These are phyloP conservation scores for Vitellaria paradoxa DNA, from an alignment of 179 eudicot genomes.

Conservation along the genomic window DNA sequence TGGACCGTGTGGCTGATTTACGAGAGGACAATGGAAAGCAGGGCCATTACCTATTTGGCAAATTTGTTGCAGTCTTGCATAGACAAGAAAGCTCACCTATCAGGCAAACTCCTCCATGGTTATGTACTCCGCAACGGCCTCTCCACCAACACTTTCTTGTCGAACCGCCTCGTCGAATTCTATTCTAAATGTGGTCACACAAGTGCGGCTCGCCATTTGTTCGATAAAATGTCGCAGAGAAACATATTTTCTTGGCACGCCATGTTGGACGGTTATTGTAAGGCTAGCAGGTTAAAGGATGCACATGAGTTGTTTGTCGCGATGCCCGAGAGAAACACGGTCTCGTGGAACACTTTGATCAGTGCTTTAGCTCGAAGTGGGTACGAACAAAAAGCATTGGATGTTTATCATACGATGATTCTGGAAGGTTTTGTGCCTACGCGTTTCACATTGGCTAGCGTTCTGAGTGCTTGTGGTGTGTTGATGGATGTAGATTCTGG, in stretches of 20 bases:
- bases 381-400: slow-evolving; percentile 43
- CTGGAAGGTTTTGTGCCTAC: slow-evolving; percentile 58
- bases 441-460: slow-evolving; percentile 67
- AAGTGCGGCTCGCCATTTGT: slow-evolving; percentile 41
- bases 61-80: slow-evolving; percentile 55
- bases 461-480: slow-evolving; percentile 70
- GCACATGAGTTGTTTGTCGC: slow-evolving; percentile 46
- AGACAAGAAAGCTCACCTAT: slow-evolving; percentile 37
- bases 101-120: slow-evolving; percentile 60
- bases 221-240: slow-evolving; percentile 47
- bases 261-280: slow-evolving; percentile 49
- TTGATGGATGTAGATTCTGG: slow-evolving; percentile 42
- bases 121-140: slow-evolving; percentile 44
- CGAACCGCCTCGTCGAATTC: slow-evolving; percentile 61
- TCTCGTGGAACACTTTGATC: slow-evolving; percentile 75
- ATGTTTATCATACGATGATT: slow-evolving; percentile 41
- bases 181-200: slow-evolving; percentile 52
- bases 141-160: slow-evolving; percentile 42
- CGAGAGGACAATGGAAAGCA: slow-evolving; percentile 10
- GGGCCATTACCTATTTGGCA: slow-evolving; percentile 19
- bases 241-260: slow-evolving; percentile 66
- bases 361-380: slow-evolving; percentile 46
- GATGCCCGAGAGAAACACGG: slow-evolving; percentile 62
- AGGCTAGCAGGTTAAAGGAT: slow-evolving; percentile 26
- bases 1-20: neutral